Evolutionary conservation across 176 grass and related monocot species (phyloP).

Genomic region (Otatea glauca): DNA sequence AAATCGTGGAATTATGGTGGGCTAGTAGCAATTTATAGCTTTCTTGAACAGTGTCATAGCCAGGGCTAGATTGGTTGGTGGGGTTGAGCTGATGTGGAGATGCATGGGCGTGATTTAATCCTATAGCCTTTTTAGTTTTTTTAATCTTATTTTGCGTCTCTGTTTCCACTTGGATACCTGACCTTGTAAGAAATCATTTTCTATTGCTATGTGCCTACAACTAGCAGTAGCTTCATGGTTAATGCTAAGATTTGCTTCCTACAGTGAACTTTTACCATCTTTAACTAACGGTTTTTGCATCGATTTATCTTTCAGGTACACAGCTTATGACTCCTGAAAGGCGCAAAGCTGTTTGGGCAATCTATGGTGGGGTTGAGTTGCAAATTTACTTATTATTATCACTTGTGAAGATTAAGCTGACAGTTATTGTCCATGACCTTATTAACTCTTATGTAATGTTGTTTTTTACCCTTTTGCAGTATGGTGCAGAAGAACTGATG

Average conservation of each 20-base stretch:
- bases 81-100: neutral
- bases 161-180: slow-evolving; percentile 28
- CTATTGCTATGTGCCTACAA: neutral
- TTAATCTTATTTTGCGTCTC: neutral
- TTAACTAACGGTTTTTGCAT: neutral
- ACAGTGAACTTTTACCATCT: neutral
- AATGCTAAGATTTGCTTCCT: neutral
- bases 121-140: neutral
- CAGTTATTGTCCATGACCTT: neutral
- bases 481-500: slow-evolving; percentile 99
- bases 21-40: neutral
- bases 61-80: neutral
- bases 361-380: slow-evolving; percentile 55
- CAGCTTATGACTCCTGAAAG: slow-evolving; percentile 89
- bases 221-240: neutral
- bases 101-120: slow-evolving; percentile 43
- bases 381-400: neutral
- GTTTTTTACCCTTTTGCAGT: slow-evolving; percentile 37
- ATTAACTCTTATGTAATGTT: neutral
- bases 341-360: slow-evolving; percentile 92
- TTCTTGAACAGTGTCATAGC: slow-evolving; percentile 1
- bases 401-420: neutral
- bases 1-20: neutral
- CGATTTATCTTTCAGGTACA: slow-evolving; percentile 60
- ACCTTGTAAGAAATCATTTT: neutral